These are phyloP conservation scores for Cotoneaster glaucophyllus DNA, from an alignment of 306 rosid species.

Conservation along the genomic window DNA sequence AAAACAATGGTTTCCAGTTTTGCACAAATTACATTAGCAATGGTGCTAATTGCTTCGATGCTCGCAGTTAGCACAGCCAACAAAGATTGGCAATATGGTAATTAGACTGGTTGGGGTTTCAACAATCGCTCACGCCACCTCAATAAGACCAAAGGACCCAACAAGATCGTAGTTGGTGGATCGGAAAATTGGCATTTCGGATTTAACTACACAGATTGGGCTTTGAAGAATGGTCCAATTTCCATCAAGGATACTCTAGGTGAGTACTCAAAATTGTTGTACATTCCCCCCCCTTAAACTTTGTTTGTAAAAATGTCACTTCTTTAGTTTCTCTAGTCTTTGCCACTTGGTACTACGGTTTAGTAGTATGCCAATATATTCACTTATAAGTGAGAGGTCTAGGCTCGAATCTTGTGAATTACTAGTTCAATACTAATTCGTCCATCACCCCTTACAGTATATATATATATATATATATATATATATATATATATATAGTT, in stretches of 20 bases:
- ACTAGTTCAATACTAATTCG: too few species aligned
- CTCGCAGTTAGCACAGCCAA: conserved; percentile 27
- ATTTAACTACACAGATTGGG: conserved; percentile 50
- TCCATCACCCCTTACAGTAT: too few species aligned
- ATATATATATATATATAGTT: too few species aligned
- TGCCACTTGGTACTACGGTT: too few species aligned
- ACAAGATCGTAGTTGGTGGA: conserved; percentile 46
- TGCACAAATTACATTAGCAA: neutral
- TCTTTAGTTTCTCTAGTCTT: neutral
- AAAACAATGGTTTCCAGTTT: conserved; percentile 20
- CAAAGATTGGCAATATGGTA: conserved; percentile 33
- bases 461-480: too few species aligned
- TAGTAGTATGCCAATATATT: too few species aligned
- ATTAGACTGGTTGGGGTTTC: conserved; percentile 12
- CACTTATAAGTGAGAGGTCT: neutral
- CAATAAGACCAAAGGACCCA: conserved; percentile 8
- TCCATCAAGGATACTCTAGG: conserved; percentile 59
- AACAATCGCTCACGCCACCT: neutral
- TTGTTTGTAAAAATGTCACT: neutral
- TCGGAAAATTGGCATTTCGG: conserved; percentile 46
- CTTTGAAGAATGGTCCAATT: conserved; percentile 41
- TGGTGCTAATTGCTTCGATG: conserved; percentile 20
- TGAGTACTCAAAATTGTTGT: neutral
- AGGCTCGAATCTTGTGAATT: too few species aligned
- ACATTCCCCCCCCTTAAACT: neutral